Base-by-base conservation (phyloP, 345 rosid species). In the Dipteronia dyeriana region DNA sequence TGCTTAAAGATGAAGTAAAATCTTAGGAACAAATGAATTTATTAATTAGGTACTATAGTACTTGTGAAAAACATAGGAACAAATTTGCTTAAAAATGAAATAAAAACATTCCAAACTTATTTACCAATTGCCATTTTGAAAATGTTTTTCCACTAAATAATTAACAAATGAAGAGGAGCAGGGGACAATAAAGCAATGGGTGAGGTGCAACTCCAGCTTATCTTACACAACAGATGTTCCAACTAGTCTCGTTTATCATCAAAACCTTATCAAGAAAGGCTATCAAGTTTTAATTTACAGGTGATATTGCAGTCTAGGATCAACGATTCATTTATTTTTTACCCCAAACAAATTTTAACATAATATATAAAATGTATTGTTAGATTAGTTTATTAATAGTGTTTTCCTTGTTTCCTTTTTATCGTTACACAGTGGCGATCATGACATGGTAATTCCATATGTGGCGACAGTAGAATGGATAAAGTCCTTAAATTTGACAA, bases 231-330 rank as follows among this genome's bases (percentile, higher is more conserved):
- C 47, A 2, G 68, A 84, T 66, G 71, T 83, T 41, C 5, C 23
- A 45, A 60, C 79, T 3, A 17, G 49, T 5, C 34, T 80, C 3
- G 2, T 23, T 12, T 69, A 75, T 60, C 87, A 86, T 43, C 49
- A 49, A 56, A 54, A 83, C n/a, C 82, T 86, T 67, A 79, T 60
- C 22, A 53, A 34, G 1, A 59, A 43, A 16, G 80, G 83, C 9
- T 83, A 81, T 39, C 76, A 82, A 71, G 85, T 81, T 63, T 67
- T 86, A 38, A 54, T 83, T 12, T 81, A 81, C 75, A 83, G 87
- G 84, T 81, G 11, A 61, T 80, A 12, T 34, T 34, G 38, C 38
- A 34, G 38, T 34, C 38, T 34, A 34, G 38, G 38, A 34, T 34
- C 38, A 34, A 34, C 38, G 0, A 34, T 34, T 34, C 38, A 34